Evolutionary conservation across 2,329 filamentous ascomycete species (phyloP), one percentile per base, ranked within the genome.

Genomic region (Monilinia polystroma): DNA sequence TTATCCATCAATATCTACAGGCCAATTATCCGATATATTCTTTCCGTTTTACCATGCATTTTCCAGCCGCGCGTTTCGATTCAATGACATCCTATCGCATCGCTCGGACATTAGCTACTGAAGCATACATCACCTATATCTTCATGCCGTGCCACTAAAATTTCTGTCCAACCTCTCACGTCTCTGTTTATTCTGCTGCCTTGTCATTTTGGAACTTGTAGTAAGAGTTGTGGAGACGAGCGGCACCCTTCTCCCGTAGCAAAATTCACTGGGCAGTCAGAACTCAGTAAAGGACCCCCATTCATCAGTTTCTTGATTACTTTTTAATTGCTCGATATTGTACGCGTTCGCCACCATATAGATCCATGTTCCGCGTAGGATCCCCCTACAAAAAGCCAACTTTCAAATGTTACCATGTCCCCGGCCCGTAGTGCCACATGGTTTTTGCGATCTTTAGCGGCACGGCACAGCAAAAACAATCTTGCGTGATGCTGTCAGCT

Each of bases 401-500:
- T 55, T 41, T 53, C 18, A 41, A 32, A 51, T 45, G 54, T 49
- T 55, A 41, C 38, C 38, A 32, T 64, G 16, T 14, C 53, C 55
- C 26, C 57, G 55, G 55, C 55, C 64, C 26, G 55, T 60, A 35
- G 53, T 66, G 64, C 64, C 63, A 66, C 55, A 66, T 66, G 64
- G 55, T 53, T 60, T 66, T 54, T 52, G 26, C 45, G 56, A 66
- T 66, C 55, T 62, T 62, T 60, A 66, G 64, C 55, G 47, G 55
- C 64, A 66, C 56, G 64, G 64, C 56, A 66, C 64, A 66, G 64
- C 47, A 66, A 65, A 43, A 65, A 52, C 63, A 59, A 65, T 59
- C 63, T 65, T 65, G 63, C 63, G 54, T 65, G 63, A 65, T 65
- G 54, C 56, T 62, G 64, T 66, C 64, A 66, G 64, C 64, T 66